These are phyloP conservation scores for Xylariales sp. DNA, from an alignment of 2,329 filamentous ascomycete genomes.

Conservation along the genomic window DNA sequence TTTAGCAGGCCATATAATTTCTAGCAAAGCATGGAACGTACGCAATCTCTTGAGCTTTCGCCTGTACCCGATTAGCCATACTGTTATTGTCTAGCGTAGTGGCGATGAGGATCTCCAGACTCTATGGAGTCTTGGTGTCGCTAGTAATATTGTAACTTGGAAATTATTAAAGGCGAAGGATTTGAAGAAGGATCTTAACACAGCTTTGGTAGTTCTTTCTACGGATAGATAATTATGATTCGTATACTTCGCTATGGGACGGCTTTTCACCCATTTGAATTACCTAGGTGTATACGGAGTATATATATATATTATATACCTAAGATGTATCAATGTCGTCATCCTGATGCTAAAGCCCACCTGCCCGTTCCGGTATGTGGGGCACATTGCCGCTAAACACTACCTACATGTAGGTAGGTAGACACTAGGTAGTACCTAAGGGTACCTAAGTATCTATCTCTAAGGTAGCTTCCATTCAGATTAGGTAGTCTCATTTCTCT, in stretches of 20 bases:
- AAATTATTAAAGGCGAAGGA: background rate
- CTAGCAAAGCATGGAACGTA: conserved; percentile 52
- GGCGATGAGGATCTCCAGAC: background rate
- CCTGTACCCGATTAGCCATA: conserved; percentile 50
- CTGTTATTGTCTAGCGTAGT: conserved; percentile 43
- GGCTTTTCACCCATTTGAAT: too few relatives aligned
- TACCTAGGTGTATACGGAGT: too few relatives aligned
- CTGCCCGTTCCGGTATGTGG: conserved; percentile 27
- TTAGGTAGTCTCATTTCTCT: too few relatives aligned
- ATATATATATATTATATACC: too few relatives aligned
- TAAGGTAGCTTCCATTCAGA: too few relatives aligned
- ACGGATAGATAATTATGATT: conserved; percentile 4
- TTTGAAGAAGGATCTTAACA: background rate
- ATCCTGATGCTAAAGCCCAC: conserved; percentile 28
- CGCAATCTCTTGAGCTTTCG: conserved; percentile 63
- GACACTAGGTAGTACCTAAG: too few relatives aligned
- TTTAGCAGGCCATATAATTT: background rate
- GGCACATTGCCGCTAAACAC: background rate
- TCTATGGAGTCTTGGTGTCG: background rate
- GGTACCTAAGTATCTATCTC: too few relatives aligned
- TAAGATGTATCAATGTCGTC: conserved; percentile 24
- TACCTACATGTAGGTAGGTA: too few relatives aligned
- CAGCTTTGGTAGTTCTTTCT: background rate
- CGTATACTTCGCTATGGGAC: background rate
- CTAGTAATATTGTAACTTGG: background rate